These are phyloP conservation scores for Vishniacozyma victoriae DNA, from an alignment of 768 basidiomycete genomes.

Conservation along the genomic window DNA sequence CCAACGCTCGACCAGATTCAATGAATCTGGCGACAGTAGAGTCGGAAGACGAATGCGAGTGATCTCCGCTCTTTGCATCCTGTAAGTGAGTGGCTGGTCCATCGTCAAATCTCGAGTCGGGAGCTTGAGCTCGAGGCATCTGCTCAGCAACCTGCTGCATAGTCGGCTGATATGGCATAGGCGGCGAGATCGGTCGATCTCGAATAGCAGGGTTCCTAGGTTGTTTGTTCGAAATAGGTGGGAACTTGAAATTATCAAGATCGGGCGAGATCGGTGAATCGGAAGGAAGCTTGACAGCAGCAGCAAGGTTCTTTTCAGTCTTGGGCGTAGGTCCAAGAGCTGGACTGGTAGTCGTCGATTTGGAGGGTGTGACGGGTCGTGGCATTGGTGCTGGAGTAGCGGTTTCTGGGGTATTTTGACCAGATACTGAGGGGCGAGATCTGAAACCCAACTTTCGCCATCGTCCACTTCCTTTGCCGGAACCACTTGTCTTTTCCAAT, in stretches of 20 bases:
- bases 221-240: too few species aligned
- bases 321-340: too few species aligned
- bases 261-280: not conserved
- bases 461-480: slow-evolving; percentile 24
- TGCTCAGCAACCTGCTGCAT: too few species aligned
- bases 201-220: too few species aligned
- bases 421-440: slow-evolving; percentile 9
- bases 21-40: slow-evolving; percentile 27
- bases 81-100: not conserved
- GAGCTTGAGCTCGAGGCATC: not conserved
- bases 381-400: too few species aligned
- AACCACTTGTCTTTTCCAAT: slow-evolving; percentile 29
- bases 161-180: too few species aligned
- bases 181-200: too few species aligned
- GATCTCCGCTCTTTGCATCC: too few species aligned
- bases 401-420: too few species aligned
- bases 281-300: slow-evolving; percentile 5
- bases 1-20: slow-evolving; percentile 29
- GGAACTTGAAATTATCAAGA: slow-evolving; percentile 26
- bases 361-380: too few species aligned
- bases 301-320: too few species aligned
- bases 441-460: slow-evolving; percentile 35
- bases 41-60: slow-evolving; percentile 13
- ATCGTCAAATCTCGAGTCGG: not conserved
- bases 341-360: too few species aligned